Conservation (phyloP, 495 filamentous ascomycete genomes). For the Amorphotheca resinae region DNA sequence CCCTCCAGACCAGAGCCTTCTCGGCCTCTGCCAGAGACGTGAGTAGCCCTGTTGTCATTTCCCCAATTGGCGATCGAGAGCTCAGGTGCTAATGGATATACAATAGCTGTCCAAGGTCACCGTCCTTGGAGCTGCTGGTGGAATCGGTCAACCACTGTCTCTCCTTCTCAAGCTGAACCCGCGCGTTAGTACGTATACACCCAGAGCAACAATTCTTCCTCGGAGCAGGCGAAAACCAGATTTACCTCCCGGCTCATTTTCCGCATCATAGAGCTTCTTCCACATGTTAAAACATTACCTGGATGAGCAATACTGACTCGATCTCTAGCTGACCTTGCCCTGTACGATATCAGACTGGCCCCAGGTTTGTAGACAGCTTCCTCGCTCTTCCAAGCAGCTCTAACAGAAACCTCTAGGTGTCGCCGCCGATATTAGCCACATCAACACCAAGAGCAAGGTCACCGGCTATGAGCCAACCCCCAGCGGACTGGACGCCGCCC, state of each 20-base stretch:
- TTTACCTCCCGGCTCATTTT: too few relatives aligned
- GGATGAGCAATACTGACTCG: background rate
- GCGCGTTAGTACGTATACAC: conserved; percentile 25
- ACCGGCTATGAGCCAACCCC: conserved; percentile 73
- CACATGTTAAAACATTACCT: too few relatives aligned
- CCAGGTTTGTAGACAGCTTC: conserved; percentile 52
- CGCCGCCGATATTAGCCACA: conserved; percentile 92
- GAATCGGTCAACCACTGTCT: conserved; percentile 96
- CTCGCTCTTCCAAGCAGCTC: conserved; percentile 3
- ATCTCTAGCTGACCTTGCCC: conserved; percentile 68
- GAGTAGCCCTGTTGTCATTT: conserved; percentile 23
- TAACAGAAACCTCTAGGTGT: conserved; percentile 51
- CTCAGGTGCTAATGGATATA: conserved; percentile 24
- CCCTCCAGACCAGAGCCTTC: conserved; percentile 78
- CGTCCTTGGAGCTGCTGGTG: conserved; percentile 90
- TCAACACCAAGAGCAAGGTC: conserved; percentile 97
- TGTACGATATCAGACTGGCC: conserved; percentile 92
- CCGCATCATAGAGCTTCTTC: too few relatives aligned
- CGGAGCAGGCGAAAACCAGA: background rate
- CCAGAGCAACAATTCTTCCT: background rate
- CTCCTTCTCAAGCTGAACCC: conserved; percentile 98
- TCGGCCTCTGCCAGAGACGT: conserved; percentile 86
- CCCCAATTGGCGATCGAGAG: too few relatives aligned
- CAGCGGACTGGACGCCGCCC: conserved; percentile 58
- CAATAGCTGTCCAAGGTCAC: conserved; percentile 86